Base-by-base conservation (phyloP, 2,329 filamentous ascomycete species). In the Aspergillus aculeatinus region DNA sequence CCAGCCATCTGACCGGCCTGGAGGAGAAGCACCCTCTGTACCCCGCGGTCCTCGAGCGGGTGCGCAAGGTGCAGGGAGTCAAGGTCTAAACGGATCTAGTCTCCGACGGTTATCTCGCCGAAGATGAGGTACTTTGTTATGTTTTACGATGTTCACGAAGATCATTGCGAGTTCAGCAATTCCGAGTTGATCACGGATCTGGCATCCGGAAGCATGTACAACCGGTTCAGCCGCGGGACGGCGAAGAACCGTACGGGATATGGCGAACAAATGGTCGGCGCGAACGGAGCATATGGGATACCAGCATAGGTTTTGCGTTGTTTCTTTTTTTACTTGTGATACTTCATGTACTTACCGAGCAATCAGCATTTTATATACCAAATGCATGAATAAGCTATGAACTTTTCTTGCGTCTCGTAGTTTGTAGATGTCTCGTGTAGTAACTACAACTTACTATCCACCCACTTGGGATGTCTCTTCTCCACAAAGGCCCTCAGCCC, bases 1-100 rank as follows among this genome's bases (percentile, higher is more conserved):
- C 94, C 50, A 80, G 82, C 74, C 85, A 94, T 77, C 85, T 99
- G 64, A 96, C 91, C 67, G 92, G 92, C 47, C 83, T 99, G 59
- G 87, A 92, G 69, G 79, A 86, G 61, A 81, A 77, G 25, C 91
- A 98, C 74, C 89, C 91, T 72, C 84, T 98, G 59, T 96, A 88
- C 79, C 79, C 85, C 60, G 84, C 87, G 72, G 85, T 97, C 35
- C 84, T 92, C 51, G 82, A 89, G 70, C 82, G 94, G 60, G 92
- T 98, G 60, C 85, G 89, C 80, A 90, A 89, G 75, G 93, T 98
- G 31, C 92, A 97, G 79, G 70, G 71, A 44, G 78, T 77, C 55
- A 69, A 72, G 61, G 78, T 77, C 69, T 79, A 74, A 58, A 55
- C 27, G 31, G 19, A 57, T n/a, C 6, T 2, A 16, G 6, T 19